Conservation (phyloP, 805 yeast species). For the Metschnikowia chrysomelidarum region DNA sequence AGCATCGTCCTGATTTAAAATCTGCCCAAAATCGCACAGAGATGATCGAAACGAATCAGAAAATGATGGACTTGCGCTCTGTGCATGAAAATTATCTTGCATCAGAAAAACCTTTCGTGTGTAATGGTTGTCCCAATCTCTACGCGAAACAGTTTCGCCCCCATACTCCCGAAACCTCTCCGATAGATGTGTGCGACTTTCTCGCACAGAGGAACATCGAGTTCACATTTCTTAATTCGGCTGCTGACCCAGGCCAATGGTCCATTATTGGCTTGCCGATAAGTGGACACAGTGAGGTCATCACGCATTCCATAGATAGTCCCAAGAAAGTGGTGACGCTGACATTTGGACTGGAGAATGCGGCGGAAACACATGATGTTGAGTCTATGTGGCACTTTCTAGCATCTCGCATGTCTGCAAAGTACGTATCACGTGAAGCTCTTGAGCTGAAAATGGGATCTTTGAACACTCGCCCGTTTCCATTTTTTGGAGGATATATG, state of each 20-base stretch:
- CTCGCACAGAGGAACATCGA: slow-evolving; percentile 23
- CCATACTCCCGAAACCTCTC: slow-evolving; percentile 17
- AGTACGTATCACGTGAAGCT: slow-evolving; percentile 29
- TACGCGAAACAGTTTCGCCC: slow-evolving; percentile 6
- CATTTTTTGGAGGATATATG: slow-evolving; percentile 88
- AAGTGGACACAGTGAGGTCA: slow-evolving; percentile 39
- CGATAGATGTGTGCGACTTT: slow-evolving; percentile 54
- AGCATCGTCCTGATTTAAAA: slow-evolving; percentile 17
- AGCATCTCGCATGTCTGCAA: slow-evolving; percentile 45
- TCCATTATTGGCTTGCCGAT: slow-evolving; percentile 77
- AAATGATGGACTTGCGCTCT: slow-evolving; percentile 13
- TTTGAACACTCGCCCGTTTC: slow-evolving; percentile 41
- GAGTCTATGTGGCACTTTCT: slow-evolving; percentile 53
- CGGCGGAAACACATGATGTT: background rate
- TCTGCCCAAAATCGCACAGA: slow-evolving; percentile 2
- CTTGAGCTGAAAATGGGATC: slow-evolving; percentile 20
- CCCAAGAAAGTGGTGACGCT: slow-evolving; percentile 23
- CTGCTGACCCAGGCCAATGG: slow-evolving; percentile 84
- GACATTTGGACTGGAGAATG: slow-evolving; percentile 25
- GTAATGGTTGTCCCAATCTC: slow-evolving; percentile 6
- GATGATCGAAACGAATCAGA: slow-evolving; percentile 3
- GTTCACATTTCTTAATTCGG: slow-evolving; percentile 69
- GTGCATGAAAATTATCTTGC: slow-evolving; percentile 23
- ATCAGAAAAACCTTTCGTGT: slow-evolving; percentile 8
- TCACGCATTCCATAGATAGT: slow-evolving; percentile 60